These are phyloP conservation scores for Cutaneotrichosporon sp. DNA, from an alignment of 1,284 basidiomycete genomes.

Conservation along the genomic window DNA sequence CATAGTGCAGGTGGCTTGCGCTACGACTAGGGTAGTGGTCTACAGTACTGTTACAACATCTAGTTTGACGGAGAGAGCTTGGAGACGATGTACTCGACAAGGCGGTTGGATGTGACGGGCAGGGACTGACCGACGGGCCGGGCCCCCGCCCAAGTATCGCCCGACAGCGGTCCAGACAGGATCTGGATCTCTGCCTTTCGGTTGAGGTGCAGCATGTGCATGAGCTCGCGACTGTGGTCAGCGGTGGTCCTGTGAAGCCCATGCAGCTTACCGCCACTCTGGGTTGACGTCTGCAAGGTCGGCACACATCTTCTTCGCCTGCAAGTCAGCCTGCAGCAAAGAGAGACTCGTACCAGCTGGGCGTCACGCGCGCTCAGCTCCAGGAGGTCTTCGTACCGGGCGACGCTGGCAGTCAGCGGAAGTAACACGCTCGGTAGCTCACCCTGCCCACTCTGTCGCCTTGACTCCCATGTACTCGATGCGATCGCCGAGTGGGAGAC, in stretches of 20 bases:
- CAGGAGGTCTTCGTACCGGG: constrained; percentile 62
- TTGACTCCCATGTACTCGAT: constrained; percentile 79
- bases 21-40: neutral
- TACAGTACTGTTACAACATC: neutral
- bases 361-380: constrained; percentile 71
- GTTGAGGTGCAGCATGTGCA: constrained; percentile 71
- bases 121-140: neutral
- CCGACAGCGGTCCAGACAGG: constrained; percentile 46
- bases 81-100: constrained; percentile 27
- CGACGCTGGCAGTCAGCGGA: constrained; percentile 56
- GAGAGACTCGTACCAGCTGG: constrained; percentile 62
- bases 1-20: neutral
- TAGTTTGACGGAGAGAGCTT: neutral
- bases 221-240: constrained; percentile 65
- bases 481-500: constrained; percentile 67
- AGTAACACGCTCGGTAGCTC: constrained; percentile 35
- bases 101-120: constrained; percentile 7
- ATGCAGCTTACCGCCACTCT: constrained; percentile 21
- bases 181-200: constrained; percentile 89
- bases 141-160: neutral
- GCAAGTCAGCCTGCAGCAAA: neutral
- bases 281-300: constrained; percentile 4
- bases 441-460: constrained; percentile 59
- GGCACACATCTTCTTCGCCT: constrained; percentile 17
- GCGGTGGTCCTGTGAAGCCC: neutral